A percentile compares a stretch with the other conserved stretches of the same genome.
These are phyloP conservation scores for Imleria badia DNA, from an alignment of 768 basidiomycete genomes.

Conservation along the genomic window DNA sequence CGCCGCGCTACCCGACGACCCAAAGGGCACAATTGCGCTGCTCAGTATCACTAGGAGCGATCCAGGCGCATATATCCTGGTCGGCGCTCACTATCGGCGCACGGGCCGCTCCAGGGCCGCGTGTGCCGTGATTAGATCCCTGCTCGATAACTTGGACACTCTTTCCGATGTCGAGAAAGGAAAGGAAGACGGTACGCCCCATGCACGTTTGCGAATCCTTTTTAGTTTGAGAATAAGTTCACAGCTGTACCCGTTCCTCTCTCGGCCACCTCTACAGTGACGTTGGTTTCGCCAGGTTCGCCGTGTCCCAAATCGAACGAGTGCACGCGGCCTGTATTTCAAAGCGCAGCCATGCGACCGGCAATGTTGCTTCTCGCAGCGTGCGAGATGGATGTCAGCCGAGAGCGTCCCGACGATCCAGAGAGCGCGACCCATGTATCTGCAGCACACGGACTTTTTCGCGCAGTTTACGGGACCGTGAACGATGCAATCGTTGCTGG, in stretches of 20 bases:
- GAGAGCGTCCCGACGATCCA: conserved; percentile 21
- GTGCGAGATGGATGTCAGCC: conserved; percentile 34
- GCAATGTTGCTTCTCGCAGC: conserved; percentile 32
- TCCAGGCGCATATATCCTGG: conserved; percentile 32
- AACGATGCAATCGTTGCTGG: conserved; percentile 20
- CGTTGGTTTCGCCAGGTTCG: conserved; percentile 6
- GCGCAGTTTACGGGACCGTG: conserved; percentile 28
- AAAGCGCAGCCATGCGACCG: conserved; percentile 23
- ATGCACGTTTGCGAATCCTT: conserved; percentile 7
- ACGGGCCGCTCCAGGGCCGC: conserved; percentile 33
- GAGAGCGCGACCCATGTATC: conserved; percentile 21
- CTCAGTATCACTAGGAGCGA: conserved; percentile 29
- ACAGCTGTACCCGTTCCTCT: conserved; percentile 9
- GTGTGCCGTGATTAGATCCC: conserved; percentile 26
- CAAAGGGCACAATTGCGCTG: conserved; percentile 25
- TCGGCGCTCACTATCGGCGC: conserved; percentile 34
- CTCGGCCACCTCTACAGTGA: conserved; percentile 8
- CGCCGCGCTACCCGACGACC: conserved; percentile 30
- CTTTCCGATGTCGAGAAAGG: conserved; percentile 15
- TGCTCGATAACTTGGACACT: conserved; percentile 17
- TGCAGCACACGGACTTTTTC: conserved; percentile 30
- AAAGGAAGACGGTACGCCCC: conserved; percentile 27
- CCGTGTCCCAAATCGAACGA: conserved; percentile 9
- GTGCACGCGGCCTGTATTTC: conserved; percentile 7
- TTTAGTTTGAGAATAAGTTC: conserved; percentile 15